phyloP scores from a whole-genome alignment of 805 yeast species.

The Tetrapisispora arboricola region DNA sequence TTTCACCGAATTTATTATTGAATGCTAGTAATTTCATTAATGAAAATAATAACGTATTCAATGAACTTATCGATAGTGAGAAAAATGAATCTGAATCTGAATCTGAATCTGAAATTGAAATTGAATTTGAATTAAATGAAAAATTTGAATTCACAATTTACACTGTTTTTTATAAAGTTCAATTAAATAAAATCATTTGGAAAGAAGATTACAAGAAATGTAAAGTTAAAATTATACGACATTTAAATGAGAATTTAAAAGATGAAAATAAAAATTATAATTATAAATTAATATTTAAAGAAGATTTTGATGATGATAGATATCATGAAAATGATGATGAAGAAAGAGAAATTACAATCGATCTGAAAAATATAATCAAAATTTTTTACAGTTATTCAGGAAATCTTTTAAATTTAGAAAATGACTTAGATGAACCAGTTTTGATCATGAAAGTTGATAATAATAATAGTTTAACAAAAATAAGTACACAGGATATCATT shows the following conservation, averaged over 20 bases:
- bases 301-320: conserved; percentile 58
- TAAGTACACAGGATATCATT: conserved; percentile 25
- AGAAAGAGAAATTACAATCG: conserved; percentile 28
- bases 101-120: conserved; percentile 29
- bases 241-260: conserved; percentile 4
- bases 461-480: conserved; percentile 12
- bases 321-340: conserved; percentile 53
- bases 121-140: conserved; percentile 28
- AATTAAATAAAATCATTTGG: conserved; percentile 46
- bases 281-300: conserved; percentile 41
- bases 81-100: conserved; percentile 28
- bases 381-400: conserved; percentile 67
- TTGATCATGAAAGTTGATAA: conserved; percentile 44
- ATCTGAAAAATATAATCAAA: conserved; percentile 36
- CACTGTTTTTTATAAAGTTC: conserved; percentile 51
- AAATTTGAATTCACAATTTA: conserved; percentile 45
- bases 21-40: conserved; percentile 45
- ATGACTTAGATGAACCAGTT: conserved; percentile 52
- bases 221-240: conserved; percentile 33
- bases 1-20: conserved; percentile 57
- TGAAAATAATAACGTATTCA: conserved; percentile 8
- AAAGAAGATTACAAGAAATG: conserved; percentile 57
- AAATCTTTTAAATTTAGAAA: conserved; percentile 45
- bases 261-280: conserved; percentile 21
- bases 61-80: neutral